Evolutionary conservation across 495 filamentous ascomycete species (phyloP), one percentile per base, ranked within the genome.

Genomic region (Xylaria curta): DNA sequence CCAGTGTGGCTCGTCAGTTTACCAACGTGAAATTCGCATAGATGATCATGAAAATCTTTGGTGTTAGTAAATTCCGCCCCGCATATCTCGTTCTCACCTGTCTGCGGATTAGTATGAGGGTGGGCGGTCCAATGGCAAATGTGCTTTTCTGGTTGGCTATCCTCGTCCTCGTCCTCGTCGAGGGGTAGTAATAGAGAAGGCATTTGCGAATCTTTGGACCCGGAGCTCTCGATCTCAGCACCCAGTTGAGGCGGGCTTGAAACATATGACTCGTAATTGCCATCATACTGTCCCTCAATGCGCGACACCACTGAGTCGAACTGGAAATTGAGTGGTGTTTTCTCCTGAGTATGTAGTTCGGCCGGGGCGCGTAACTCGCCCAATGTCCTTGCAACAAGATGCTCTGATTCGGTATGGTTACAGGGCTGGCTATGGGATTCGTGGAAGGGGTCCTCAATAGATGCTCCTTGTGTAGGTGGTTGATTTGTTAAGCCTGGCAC

Each of bases 1-100:
- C 82, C 82, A 2, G 80, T 82, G 63, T 79, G 80, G 62, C 83
- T 84, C 49, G 78, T 76, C 19, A 85, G 60, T 8, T 68, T 69
- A 6, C 72, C 71, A 24, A 85, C 78, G 64, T 87, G 85, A 1
- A 72, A 70, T 15, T 82, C 73, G 60, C 81, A 83, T 26, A 83
- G 59, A 71, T 87, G 85, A 4, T 74, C 74, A 21, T 86, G 85
- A 24, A 87, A 75, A 19, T 76, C 72, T 17, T 60, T 44, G 10
- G 58, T 69, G 28, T 73, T 69, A 10, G 68, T 63, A 38, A 73
- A 79, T 44, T 73, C 40, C 64, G 59, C 59, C 2, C 77, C 77
- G n/a, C 77, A 79, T 33, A 69, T 58, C 2, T 68, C 68, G 5
- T 26, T 56, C 54, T 73, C 72, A 26, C 53, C 65, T 13, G 62